phyloP scores from a whole-genome alignment of 2,329 filamentous ascomycete genomes.

The Talaromyces sp. region DNA sequence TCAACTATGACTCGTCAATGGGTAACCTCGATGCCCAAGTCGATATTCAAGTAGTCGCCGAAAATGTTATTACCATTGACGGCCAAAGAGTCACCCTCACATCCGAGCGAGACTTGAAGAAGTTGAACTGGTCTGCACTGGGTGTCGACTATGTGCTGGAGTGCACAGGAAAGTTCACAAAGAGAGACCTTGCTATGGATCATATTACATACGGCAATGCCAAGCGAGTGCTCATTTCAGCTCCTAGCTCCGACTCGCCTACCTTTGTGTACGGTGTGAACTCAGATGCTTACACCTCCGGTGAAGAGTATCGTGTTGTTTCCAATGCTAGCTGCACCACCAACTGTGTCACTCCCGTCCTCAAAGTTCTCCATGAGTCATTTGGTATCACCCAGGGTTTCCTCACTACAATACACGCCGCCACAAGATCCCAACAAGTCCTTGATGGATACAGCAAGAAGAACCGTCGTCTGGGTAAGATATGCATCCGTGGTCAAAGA shows the following conservation, averaged over 20 bases:
- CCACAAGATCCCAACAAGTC: constrained; percentile 36
- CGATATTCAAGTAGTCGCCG: constrained; percentile 86
- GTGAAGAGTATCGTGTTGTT: constrained; percentile 27
- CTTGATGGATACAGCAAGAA: constrained; percentile 40
- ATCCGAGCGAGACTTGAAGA: constrained; percentile 31
- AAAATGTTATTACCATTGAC: constrained; percentile 66
- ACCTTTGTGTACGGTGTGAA: constrained; percentile 49
- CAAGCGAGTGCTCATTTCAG: constrained; percentile 76
- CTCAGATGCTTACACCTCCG: constrained; percentile 25
- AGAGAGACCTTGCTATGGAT: constrained; percentile 81
- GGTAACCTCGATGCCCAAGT: constrained; percentile 96
- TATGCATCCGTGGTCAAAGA: background rate
- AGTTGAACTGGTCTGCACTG: constrained; percentile 30
- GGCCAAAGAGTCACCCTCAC: constrained; percentile 27
- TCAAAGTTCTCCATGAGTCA: constrained; percentile 34
- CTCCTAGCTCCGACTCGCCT: constrained; percentile 68
- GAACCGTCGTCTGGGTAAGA: constrained; percentile 34
- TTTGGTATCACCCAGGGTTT: constrained; percentile 37
- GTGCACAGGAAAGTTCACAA: constrained; percentile 61
- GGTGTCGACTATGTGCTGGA: constrained; percentile 33
- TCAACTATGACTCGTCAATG: constrained; percentile 50
- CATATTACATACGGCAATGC: constrained; percentile 79
- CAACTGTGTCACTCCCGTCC: constrained; percentile 36
- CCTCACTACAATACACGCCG: constrained; percentile 35
- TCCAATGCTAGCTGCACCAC: constrained; percentile 39